Base-by-base conservation (phyloP, 2,329 filamentous ascomycete genomes). In the Pyrenochaeta sp. region DNA sequence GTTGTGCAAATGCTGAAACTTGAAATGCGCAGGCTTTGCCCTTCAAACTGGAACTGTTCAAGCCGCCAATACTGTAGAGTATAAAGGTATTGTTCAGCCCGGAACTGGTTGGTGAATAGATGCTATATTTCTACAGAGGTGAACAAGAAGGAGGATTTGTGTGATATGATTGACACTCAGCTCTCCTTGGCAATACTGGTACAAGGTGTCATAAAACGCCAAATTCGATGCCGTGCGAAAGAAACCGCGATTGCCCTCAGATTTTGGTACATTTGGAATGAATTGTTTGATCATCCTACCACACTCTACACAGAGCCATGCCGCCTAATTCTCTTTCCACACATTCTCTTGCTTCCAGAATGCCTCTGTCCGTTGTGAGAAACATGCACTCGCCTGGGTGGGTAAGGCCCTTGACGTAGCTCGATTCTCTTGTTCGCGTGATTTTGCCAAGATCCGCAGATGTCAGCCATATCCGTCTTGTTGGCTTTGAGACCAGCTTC, bases 361-460 rank as follows among this genome's bases (percentile, higher is more conserved):
- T 80, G 1, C 92, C 92, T 53, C 78, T 74, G 63, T 90, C 86
- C 13, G 91, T 96, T 10, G 80, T 83, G 35, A 96, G 65, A 64
- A 92, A 93, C 67, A 96, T 74, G 67, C 84, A 87, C 79, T 96
- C 92, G 43, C 92, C 92, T 10, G 94, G 76, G 50, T 82, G 80
- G 51, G 79, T 86, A 57, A 96, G 67, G 0, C 90, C 90, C 64
- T 85, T 82, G 19, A 95, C 80, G 51, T 85, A 85, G 10, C 80
- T 79, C 3, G 81, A 79, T 40, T 82, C 79, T 51, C 86, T 80
- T 3, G 92, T 92, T 51, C 87, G 78, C 6, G 86, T 81, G 20
- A 96, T 77, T 44, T 77, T 74, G 29, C 81, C 79, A 48, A 96
- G 72, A 32, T 85, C 81, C 11, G 74, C 51, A 17, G 86, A 78